Evolutionary conservation across 495 filamentous ascomycete genomes (phyloP).

Genomic region (Penicillium robsamsonii): DNA sequence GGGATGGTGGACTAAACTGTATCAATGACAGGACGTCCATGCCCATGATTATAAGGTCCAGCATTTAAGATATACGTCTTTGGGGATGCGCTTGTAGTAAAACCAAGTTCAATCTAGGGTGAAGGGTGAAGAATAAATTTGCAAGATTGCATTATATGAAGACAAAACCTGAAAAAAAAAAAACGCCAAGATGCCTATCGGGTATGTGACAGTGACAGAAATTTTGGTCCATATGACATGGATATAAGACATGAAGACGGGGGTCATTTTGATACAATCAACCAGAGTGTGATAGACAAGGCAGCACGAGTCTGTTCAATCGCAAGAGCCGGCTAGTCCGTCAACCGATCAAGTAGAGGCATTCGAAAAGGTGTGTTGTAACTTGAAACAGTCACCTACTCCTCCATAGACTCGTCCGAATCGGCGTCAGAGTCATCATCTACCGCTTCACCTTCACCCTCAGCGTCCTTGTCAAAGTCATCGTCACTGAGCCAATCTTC

Average conservation of each 20-base stretch:
- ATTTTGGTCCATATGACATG: constrained; percentile 10
- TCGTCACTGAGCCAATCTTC: constrained; percentile 64
- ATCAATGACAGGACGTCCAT: too few relatives aligned
- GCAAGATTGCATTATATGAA: constrained; percentile 8
- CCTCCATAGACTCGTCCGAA: constrained; percentile 43
- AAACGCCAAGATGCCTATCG: constrained; percentile 14
- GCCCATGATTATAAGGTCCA: too few relatives aligned
- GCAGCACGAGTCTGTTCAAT: background rate
- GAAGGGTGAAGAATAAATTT: background rate
- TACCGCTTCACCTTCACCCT: constrained; percentile 46
- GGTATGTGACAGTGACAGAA: constrained; percentile 18
- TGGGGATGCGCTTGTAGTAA: too few relatives aligned
- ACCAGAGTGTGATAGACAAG: background rate
- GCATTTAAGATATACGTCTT: too few relatives aligned
- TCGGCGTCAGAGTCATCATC: constrained; percentile 32
- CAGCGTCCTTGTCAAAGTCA: constrained; percentile 56
- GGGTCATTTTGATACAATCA: constrained; percentile 2
- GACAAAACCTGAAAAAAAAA: constrained; percentile 13
- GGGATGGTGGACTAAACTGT: too few relatives aligned
- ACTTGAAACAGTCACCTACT: constrained; percentile 20
- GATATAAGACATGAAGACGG: constrained; percentile 5
- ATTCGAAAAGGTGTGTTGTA: background rate
- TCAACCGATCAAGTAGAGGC: background rate
- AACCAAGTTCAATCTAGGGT: background rate
- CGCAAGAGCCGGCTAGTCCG: background rate